Base-by-base conservation (phyloP, 2,329 filamentous ascomycete species). In the Cladosporium halotolerans region DNA sequence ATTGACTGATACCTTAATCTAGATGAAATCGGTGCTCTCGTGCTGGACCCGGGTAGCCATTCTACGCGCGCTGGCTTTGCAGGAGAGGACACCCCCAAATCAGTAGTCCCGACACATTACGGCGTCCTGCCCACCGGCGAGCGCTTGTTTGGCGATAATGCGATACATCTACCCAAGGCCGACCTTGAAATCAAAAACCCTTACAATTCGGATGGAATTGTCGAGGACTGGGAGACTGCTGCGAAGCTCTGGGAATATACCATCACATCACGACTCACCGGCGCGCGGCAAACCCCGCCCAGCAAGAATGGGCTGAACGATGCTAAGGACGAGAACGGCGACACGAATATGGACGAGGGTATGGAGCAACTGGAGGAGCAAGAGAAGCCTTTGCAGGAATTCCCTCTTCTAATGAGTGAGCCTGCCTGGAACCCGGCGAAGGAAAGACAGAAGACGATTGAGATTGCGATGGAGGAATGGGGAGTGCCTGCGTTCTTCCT, bases 11-110 rank as follows among this genome's bases (percentile, higher is more conserved):
- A 23, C 9, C 9, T 14, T 19, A 10, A 28, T 14, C 62, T 64
- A 96, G 93, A 99, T 77, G 93, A 99, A 76, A 91, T 99, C 60
- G 95, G 91, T 34, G 95, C 95, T 49, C 87, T 99, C 62, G 89
- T 99, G 36, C 88, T 99, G 67, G 93, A 99, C 68, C 88, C 93
- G 3, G 93, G 95, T 57, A 96, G 90, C 75, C 89, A 88, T 67
- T 86, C 84, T 62, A 91, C 88, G 39, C 90, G 95, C 72, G 93
- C 91, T 56, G 93, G 93, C 55, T 99, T 97, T 67, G 95, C 95
- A 10, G 93, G 95, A 67, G 95, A 99, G 80, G 93, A 99, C 73
- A 86, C 90, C 0, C 93, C 93, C 62, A 97, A 97, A 76, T 90
- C 89, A 31, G 84, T 97, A 54, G 80, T 95, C 55, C 91, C 92